Evolutionary conservation across 176 grass and related monocot genomes (phyloP), one percentile per base, ranked within the genome.

Genomic region (Aegilops longissima): DNA sequence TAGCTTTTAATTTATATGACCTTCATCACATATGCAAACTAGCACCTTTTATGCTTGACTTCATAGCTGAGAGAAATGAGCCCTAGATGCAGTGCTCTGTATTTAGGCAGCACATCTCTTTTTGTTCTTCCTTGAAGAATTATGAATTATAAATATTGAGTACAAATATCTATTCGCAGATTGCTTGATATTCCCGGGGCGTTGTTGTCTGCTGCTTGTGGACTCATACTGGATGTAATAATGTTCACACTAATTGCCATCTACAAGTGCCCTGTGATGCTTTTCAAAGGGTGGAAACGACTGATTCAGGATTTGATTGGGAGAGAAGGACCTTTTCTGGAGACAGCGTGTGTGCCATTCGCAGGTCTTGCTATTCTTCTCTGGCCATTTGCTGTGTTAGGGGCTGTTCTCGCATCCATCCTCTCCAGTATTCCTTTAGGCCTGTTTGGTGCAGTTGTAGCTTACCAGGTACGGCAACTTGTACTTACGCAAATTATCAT

Each of bases 301-400:
- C 81, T 99, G 59, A 83, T 96, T 74, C 89, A 96, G 45, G 97
- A 99, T 84, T 82, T 99, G 80, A 89, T 99, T 68, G 93, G 97
- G 38, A 84, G 97, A 86, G 97, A 96, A 80, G 97, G 97, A 20
- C 97, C 94, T 16, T 99, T 99, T 76, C 66, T 96, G 82, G 97
- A 99, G 82, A 99, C 97, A 14, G 97, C 94, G 10, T 99, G 97
- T 77, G 97, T 99, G 65, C 97, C 97, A 40, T 90, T 99, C 68
- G 97, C 97, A 59, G 97, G 97, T 90, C 90, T 99, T 66, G 97
- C 92, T 73, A 96, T 99, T 87, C 84, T 99, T 80, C 91, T 99
- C 36, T 99, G 97, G 97, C 97, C 97, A 52, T 93, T 96, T 78
- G 94, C 93, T 33, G 97, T 99, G 70, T 63, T 91, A 29, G 97